phyloP scores from a whole-genome alignment of 345 rosid species.

The Acer campestre region DNA sequence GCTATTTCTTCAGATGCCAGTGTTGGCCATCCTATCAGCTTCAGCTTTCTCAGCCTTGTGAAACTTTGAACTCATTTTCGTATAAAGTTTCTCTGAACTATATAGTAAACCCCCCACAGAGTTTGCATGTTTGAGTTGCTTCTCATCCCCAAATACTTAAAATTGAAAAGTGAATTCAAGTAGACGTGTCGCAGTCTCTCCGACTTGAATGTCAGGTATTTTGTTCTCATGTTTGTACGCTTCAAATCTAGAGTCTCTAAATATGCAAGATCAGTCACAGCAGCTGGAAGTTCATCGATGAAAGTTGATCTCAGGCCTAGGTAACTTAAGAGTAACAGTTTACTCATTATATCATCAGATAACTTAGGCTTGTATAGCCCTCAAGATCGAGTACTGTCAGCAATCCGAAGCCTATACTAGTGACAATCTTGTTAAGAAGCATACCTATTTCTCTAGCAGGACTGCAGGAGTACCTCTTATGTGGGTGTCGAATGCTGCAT shows the following conservation, averaged over 20 bases:
- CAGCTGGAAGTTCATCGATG: constrained; percentile 13
- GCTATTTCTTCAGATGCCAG: constrained; percentile 19
- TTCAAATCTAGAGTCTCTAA: constrained; percentile 31
- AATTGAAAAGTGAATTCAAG: constrained; percentile 13
- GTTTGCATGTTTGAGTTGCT: background rate
- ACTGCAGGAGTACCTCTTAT: background rate
- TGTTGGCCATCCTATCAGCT: constrained; percentile 11
- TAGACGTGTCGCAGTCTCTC: constrained; percentile 26
- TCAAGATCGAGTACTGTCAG: constrained; percentile 31
- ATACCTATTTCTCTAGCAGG: background rate
- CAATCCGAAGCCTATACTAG: constrained; percentile 16
- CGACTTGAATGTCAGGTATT: background rate
- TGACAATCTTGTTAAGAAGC: constrained; percentile 13
- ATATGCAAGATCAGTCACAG: constrained; percentile 11
- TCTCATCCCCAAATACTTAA: too few species aligned
- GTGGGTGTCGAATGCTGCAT: background rate
- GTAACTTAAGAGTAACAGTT: constrained; percentile 27
- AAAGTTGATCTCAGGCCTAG: constrained; percentile 32
- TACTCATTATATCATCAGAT: background rate
- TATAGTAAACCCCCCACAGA: background rate
- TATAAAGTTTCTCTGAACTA: background rate
- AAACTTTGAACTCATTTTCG: background rate
- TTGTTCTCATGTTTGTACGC: constrained; percentile 5
- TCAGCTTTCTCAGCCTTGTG: constrained; percentile 24
- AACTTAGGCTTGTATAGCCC: constrained; percentile 26